A percentile compares a stretch with the other conserved stretches of the same genome.
These are phyloP conservation scores for Linnemannia schmuckeri DNA, from an alignment of 192 early-diverging fungal species.

Conservation along the genomic window DNA sequence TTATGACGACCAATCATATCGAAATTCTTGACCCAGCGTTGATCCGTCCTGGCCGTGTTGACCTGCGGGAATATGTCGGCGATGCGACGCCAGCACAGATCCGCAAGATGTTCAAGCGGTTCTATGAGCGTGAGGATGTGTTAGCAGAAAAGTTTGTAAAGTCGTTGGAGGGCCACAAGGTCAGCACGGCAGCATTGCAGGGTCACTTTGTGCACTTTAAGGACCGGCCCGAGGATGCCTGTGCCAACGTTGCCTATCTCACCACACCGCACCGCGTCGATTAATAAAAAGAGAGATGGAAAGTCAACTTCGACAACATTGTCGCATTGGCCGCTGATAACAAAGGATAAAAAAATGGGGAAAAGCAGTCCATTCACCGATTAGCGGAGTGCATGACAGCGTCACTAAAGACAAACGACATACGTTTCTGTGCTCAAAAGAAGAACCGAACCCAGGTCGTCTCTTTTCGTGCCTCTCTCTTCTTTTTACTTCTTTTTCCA, in stretches of 20 bases:
- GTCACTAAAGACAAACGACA: neutral
- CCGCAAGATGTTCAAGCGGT: constrained; percentile 81
- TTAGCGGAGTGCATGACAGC: neutral
- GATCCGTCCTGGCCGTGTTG: constrained; percentile 85
- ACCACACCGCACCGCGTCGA: constrained; percentile 11
- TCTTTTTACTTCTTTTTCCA: neutral
- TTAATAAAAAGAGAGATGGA: neutral
- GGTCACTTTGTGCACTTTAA: constrained; percentile 96
- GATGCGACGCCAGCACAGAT: constrained; percentile 79
- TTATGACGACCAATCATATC: constrained; percentile 93
- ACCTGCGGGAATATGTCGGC: constrained; percentile 81
- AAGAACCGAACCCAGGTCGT: neutral
- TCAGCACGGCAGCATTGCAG: constrained; percentile 92
- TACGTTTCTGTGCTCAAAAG: neutral
- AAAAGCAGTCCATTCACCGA: neutral
- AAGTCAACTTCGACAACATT: neutral
- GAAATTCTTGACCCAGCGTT: constrained; percentile 83
- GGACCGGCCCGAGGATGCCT: constrained; percentile 77
- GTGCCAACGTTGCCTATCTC: constrained; percentile 62
- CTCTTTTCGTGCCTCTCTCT: neutral
- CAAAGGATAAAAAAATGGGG: too few relatives aligned
- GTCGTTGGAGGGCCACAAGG: constrained; percentile 59
- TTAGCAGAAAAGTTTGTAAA: constrained; percentile 82
- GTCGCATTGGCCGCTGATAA: neutral
- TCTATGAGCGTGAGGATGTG: constrained; percentile 70